Evolutionary conservation across 495 filamentous ascomycete species (phyloP).

Genomic region (Neurospora hispaniola): DNA sequence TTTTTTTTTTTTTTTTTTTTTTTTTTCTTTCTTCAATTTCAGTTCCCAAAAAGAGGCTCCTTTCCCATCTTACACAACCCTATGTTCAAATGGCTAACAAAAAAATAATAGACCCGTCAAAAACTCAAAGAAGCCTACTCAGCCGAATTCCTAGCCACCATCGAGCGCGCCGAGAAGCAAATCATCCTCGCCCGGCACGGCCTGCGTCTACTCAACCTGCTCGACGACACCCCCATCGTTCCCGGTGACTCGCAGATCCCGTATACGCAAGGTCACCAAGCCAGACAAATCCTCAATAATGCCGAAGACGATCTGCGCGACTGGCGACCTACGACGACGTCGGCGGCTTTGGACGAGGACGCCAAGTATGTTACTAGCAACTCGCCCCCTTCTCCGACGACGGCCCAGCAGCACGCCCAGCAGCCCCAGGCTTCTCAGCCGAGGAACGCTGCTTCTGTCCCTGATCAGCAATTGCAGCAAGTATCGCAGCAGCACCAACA

Average conservation of each 20-base stretch:
- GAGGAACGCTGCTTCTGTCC: neutral
- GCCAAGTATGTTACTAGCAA: conserved; percentile 1
- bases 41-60: too few species aligned
- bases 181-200: conserved; percentile 84
- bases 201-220: conserved; percentile 67
- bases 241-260: conserved; percentile 65
- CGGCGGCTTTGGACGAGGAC: neutral
- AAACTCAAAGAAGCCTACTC: conserved; percentile 93
- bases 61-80: too few species aligned
- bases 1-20: too few species aligned
- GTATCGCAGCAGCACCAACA: too few species aligned
- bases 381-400: neutral
- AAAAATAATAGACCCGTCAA: conserved; percentile 56
- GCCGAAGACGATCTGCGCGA: conserved; percentile 76
- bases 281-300: conserved; percentile 80
- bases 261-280: conserved; percentile 53
- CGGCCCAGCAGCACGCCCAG: neutral
- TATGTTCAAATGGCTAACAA: neutral
- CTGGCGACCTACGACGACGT: conserved; percentile 40
- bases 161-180: conserved; percentile 95
- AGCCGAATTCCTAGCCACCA: conserved; percentile 71
- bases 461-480: neutral
- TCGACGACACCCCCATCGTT: conserved; percentile 87
- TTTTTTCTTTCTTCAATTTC: too few species aligned
- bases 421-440: neutral